A percentile compares a stretch with the other conserved stretches of the same genome.
These are phyloP conservation scores for Phytophthora sansomeana DNA, from an alignment of 352 stramenopile species.

Conservation along the genomic window DNA sequence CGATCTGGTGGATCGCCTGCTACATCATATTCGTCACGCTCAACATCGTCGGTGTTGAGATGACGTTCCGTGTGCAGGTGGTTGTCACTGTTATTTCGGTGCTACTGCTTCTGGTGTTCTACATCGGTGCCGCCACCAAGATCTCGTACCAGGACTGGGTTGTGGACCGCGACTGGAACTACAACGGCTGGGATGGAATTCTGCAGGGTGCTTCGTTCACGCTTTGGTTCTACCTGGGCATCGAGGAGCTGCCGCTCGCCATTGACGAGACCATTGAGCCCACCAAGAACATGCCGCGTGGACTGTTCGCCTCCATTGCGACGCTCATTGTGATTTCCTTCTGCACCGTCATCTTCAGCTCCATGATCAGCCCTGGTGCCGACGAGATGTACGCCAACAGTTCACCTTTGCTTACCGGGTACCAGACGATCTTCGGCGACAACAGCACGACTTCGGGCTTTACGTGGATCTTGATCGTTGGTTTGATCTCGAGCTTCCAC, in stretches of 20 bases:
- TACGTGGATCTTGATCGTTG: constrained; percentile 63
- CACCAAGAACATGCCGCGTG: constrained; percentile 61
- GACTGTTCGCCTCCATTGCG: constrained; percentile 54
- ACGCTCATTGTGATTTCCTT: constrained; percentile 56
- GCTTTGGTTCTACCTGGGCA: constrained; percentile 76
- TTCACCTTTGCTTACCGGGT: constrained; percentile 59
- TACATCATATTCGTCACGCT: constrained; percentile 66
- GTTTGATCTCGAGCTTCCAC: constrained; percentile 63
- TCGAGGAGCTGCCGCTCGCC: constrained; percentile 68
- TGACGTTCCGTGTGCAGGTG: constrained; percentile 70
- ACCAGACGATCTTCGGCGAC: constrained; percentile 68
- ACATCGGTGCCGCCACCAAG: constrained; percentile 54
- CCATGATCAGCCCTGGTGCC: constrained; percentile 57
- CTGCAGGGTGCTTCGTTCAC: constrained; percentile 66
- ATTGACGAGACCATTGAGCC: constrained; percentile 72
- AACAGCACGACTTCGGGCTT: constrained; percentile 66
- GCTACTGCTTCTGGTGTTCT: constrained; percentile 66
- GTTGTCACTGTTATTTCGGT: constrained; percentile 57
- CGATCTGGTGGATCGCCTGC: constrained; percentile 63
- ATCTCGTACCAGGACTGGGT: constrained; percentile 66
- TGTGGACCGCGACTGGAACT: constrained; percentile 63
- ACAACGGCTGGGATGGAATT: constrained; percentile 54
- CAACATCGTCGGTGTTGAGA: constrained; percentile 62
- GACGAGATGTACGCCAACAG: constrained; percentile 42
- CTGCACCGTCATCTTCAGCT: constrained; percentile 65